Conservation (phyloP, 257 asterid species). For the Penstemon eatonii region DNA sequence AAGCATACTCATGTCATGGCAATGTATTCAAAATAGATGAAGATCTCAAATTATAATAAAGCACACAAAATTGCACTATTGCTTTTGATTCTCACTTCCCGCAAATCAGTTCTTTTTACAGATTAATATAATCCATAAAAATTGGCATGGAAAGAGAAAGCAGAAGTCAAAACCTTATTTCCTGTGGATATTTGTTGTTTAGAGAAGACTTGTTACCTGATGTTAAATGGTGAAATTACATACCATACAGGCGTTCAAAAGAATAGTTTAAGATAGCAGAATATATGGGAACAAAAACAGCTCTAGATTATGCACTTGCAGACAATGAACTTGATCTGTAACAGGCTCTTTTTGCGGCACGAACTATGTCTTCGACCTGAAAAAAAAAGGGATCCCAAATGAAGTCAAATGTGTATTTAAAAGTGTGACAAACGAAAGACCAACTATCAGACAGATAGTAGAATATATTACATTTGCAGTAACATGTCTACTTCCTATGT, state of each 20-base stretch:
- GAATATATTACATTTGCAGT: neutral
- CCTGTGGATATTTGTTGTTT: neutral
- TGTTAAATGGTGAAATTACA: conserved; percentile 12
- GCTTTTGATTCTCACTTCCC: conserved; percentile 1
- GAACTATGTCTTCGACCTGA: conserved; percentile 54
- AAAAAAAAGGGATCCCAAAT: neutral
- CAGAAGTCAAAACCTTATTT: conserved; percentile 8
- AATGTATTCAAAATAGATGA: neutral
- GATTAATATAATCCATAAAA: conserved; percentile 9
- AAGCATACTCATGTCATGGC: too few species aligned
- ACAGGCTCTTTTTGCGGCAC: conserved; percentile 55
- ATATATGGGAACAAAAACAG: conserved; percentile 16
- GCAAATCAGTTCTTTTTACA: neutral
- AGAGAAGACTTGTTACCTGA: conserved; percentile 13
- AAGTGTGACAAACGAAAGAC: too few species aligned
- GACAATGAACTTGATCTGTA: conserved; percentile 41
- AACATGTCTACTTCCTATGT: neutral
- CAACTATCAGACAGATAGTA: neutral
- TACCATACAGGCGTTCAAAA: conserved; percentile 18
- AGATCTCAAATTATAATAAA: neutral
- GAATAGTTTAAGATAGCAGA: conserved; percentile 22
- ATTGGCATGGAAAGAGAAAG: conserved; percentile 2
- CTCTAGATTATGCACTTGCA: conserved; percentile 36
- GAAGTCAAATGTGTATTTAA: too few species aligned
- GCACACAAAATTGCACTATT: neutral